A percentile compares a stretch with the other conserved stretches of the same genome.
These are phyloP conservation scores for Apiospora phragmitis DNA, from an alignment of 2,329 filamentous ascomycete species.

Conservation along the genomic window DNA sequence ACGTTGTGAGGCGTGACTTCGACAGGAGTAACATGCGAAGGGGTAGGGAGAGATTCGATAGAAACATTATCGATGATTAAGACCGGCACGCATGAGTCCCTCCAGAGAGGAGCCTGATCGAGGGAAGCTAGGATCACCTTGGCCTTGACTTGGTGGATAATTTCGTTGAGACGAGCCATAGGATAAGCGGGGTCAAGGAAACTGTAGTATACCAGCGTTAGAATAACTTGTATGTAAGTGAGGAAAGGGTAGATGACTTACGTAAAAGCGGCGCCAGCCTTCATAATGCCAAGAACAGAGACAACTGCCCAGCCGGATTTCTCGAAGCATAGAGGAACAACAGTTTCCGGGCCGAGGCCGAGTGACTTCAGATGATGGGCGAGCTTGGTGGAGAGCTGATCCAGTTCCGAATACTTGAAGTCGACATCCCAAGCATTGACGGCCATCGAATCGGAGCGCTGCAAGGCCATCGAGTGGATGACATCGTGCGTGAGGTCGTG, in stretches of 20 bases:
- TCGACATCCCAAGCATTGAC: slow-evolving; percentile 28
- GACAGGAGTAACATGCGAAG: neutral
- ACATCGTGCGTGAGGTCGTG: slow-evolving; percentile 11
- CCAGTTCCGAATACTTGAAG: slow-evolving; percentile 31
- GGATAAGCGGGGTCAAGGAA: slow-evolving; percentile 4
- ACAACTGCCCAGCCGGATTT: slow-evolving; percentile 26
- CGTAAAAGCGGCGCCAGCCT: slow-evolving; percentile 24
- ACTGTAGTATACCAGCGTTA: neutral
- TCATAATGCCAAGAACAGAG: slow-evolving; percentile 26
- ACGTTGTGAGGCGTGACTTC: neutral
- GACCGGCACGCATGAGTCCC: neutral
- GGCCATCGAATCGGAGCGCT: slow-evolving; percentile 6
- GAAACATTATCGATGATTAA: slow-evolving; percentile 6
- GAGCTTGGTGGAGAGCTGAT: slow-evolving; percentile 22
- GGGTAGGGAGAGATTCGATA: neutral
- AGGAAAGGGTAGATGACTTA: neutral
- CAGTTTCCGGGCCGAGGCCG: slow-evolving; percentile 9
- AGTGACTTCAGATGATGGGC: slow-evolving; percentile 20
- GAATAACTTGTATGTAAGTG: neutral
- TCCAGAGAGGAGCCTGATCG: neutral
- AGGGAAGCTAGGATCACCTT: slow-evolving; percentile 2
- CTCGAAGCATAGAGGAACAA: slow-evolving; percentile 27
- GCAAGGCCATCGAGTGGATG: neutral
- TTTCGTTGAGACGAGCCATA: neutral
- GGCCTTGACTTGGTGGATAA: slow-evolving; percentile 1